These are phyloP conservation scores for Cercospora canescens DNA, from an alignment of 2,329 filamentous ascomycete species.

Conservation along the genomic window DNA sequence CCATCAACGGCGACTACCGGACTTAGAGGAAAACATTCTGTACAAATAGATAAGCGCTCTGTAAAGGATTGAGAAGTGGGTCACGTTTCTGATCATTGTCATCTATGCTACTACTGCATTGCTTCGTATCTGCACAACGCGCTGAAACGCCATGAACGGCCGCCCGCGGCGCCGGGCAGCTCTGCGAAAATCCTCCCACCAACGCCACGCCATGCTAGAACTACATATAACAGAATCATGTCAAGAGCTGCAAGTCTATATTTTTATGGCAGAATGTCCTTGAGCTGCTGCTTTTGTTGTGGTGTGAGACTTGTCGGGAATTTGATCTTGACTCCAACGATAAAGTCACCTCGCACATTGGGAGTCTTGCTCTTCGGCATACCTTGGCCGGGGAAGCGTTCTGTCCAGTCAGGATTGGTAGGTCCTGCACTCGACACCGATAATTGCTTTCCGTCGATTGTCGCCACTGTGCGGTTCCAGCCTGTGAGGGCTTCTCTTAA, in stretches of 20 bases:
- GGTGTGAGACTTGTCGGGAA: slow-evolving; percentile 78
- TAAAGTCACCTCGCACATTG: slow-evolving; percentile 77
- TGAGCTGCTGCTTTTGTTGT: slow-evolving; percentile 77
- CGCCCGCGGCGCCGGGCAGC: neutral
- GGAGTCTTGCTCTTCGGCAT: slow-evolving; percentile 96
- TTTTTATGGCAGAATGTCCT: slow-evolving; percentile 63
- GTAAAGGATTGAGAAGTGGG: neutral
- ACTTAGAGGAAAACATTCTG: no score
- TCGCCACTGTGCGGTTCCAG: slow-evolving; percentile 87
- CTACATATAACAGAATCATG: neutral
- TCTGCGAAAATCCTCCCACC: neutral
- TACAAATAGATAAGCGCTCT: no score
- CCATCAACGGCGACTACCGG: slow-evolving; percentile 68
- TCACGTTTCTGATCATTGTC: slow-evolving; percentile 3
- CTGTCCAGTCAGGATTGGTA: slow-evolving; percentile 79
- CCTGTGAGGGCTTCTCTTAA: slow-evolving; percentile 94
- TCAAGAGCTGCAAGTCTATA: slow-evolving; percentile 28
- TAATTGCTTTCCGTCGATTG: slow-evolving; percentile 88
- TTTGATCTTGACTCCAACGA: slow-evolving; percentile 88
- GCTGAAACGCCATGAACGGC: neutral
- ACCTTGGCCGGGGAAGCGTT: slow-evolving; percentile 79
- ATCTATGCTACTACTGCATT: slow-evolving; percentile 4
- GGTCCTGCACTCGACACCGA: slow-evolving; percentile 77
- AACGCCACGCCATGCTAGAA: slow-evolving; percentile 10
- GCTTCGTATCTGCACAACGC: neutral